Evolutionary conservation across 148 eudicot genomes (phyloP).

Genomic region (Chenopodium suecicum): DNA sequence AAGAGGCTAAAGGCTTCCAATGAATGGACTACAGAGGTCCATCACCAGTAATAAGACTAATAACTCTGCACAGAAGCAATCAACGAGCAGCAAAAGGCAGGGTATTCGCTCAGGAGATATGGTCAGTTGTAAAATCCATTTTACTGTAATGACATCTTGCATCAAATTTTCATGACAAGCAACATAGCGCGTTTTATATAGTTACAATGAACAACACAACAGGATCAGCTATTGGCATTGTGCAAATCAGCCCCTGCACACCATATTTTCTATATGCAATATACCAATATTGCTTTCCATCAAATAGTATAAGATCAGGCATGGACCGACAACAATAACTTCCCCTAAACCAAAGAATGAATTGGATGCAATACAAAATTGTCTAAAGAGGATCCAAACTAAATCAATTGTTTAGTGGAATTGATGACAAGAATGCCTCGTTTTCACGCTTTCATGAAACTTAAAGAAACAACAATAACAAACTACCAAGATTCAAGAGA

Average conservation of each 20-base stretch:
- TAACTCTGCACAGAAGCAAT: too few relatives aligned
- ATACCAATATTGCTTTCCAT: neutral
- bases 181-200: neutral
- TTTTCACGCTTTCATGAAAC: conserved; percentile 12
- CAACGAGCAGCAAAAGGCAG: too few relatives aligned
- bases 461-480: conserved; percentile 12
- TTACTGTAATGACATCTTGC: too few relatives aligned
- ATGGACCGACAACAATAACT: neutral
- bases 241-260: too few relatives aligned
- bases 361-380: too few relatives aligned
- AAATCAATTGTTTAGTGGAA: neutral
- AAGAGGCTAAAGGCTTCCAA: too few relatives aligned
- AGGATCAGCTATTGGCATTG: neutral
- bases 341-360: neutral
- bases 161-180: neutral
- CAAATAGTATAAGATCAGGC: too few relatives aligned
- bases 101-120: too few relatives aligned
- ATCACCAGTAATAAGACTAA: too few relatives aligned
- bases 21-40: too few relatives aligned
- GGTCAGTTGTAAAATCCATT: too few relatives aligned
- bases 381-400: neutral
- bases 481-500: neutral
- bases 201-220: too few relatives aligned
- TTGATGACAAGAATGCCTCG: conserved; percentile 9
- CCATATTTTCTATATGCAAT: neutral